Evolutionary conservation across 2,329 filamentous ascomycete species (phyloP).

Genomic region (Byssoonygena ceratinophila): DNA sequence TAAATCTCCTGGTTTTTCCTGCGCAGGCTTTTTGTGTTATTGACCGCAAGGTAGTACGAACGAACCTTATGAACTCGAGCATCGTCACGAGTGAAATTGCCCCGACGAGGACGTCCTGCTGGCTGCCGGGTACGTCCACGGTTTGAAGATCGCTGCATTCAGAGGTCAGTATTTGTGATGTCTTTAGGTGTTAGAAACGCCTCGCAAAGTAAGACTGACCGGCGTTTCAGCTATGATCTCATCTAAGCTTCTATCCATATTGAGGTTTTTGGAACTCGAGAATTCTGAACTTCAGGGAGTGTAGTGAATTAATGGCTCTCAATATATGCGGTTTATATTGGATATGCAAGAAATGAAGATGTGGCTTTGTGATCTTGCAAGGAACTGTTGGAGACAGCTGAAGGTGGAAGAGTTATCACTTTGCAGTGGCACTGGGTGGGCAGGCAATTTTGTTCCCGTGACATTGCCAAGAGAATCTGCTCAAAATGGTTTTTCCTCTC

Average conservation of each 20-base stretch:
- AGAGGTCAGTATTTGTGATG: not conserved
- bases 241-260: slow-evolving; percentile 56
- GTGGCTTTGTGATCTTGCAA: not conserved
- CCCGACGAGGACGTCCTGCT: slow-evolving; percentile 29
- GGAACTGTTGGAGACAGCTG: not conserved
- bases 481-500: no score
- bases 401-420: not conserved
- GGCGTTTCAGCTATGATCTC: slow-evolving; percentile 54
- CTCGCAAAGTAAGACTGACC: slow-evolving; percentile 33
- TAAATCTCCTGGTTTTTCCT: not conserved
- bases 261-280: not conserved
- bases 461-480: slow-evolving; percentile 1
- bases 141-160: slow-evolving; percentile 17
- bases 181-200: no score
- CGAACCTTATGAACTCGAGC: slow-evolving; percentile 82
- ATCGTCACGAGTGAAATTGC: slow-evolving; percentile 63
- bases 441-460: not conserved
- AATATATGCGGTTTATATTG: not conserved
- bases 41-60: not conserved
- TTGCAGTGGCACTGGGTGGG: no score
- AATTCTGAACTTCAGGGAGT: not conserved
- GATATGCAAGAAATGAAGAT: not conserved
- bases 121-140: slow-evolving; percentile 29
- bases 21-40: no score
- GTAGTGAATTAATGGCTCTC: not conserved